A percentile compares a stretch with the other conserved stretches of the same genome.
Conservation (phyloP, 495 filamentous ascomycete genomes). For the Daldinia caldariorum region DNA sequence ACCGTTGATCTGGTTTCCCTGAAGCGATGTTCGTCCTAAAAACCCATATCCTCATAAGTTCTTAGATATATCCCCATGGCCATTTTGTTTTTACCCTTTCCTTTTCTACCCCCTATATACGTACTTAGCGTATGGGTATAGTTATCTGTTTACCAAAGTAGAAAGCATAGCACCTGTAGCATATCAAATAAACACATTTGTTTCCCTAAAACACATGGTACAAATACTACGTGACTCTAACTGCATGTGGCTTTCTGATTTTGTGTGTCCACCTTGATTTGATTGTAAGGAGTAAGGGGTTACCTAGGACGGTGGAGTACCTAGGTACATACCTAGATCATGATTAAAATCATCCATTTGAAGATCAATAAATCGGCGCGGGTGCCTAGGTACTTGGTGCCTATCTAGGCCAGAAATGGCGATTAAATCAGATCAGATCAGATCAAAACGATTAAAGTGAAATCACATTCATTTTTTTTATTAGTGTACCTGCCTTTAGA, state of each 20-base stretch:
- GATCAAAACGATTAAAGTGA: neutral
- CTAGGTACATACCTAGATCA: neutral
- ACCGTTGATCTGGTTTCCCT: constrained; percentile 12
- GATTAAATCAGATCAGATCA: neutral
- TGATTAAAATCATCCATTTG: neutral
- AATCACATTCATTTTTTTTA: neutral
- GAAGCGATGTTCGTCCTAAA: constrained; percentile 6
- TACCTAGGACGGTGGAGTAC: neutral
- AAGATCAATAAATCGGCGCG: neutral
- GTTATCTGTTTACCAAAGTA: neutral
- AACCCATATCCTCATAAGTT: neutral
- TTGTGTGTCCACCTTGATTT: neutral
- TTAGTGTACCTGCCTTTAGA: neutral
- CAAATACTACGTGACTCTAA: constrained; percentile 1
- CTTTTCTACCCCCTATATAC: neutral
- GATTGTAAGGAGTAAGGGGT: neutral
- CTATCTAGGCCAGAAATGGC: neutral
- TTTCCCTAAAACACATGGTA: neutral
- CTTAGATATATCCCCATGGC: neutral
- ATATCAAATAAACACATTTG: neutral
- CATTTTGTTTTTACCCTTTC: neutral
- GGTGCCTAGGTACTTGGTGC: neutral
- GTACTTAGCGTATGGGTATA: no score
- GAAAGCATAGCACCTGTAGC: neutral
- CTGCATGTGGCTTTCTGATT: neutral